Evolutionary conservation across 352 stramenopile genomes (phyloP).

Genomic region (Globisporangium sylvaticum): DNA sequence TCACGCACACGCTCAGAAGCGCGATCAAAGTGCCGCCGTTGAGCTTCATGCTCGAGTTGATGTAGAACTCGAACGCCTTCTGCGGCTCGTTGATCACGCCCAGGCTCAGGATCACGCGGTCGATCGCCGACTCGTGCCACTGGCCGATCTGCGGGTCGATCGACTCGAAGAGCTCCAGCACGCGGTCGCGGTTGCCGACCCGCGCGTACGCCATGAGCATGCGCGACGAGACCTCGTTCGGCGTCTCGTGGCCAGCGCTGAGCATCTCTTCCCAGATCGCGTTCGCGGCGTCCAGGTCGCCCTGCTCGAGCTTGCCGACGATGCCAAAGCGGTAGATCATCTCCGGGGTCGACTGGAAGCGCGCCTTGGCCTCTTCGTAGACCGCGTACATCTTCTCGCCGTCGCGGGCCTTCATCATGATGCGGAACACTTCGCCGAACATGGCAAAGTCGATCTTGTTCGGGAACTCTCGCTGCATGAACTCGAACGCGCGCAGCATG

Average conservation of each 20-base stretch:
- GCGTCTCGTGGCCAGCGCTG: slow-evolving; percentile 42
- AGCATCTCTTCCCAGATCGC: slow-evolving; percentile 53
- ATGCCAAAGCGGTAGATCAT: slow-evolving; percentile 74
- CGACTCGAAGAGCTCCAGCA: slow-evolving; percentile 45
- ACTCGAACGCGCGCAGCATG: slow-evolving; percentile 50
- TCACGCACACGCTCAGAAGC: slow-evolving; percentile 61
- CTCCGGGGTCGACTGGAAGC: slow-evolving; percentile 49
- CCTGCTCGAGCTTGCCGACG: slow-evolving; percentile 44
- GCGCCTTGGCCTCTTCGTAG: slow-evolving; percentile 40
- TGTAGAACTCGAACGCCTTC: slow-evolving; percentile 75
- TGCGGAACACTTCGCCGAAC: slow-evolving; percentile 58
- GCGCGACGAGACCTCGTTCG: slow-evolving; percentile 66
- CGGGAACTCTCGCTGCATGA: slow-evolving; percentile 40
- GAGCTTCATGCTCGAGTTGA: slow-evolving; percentile 77
- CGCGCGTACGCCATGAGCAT: slow-evolving; percentile 54
- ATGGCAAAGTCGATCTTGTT: slow-evolving; percentile 55
- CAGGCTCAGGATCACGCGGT: slow-evolving; percentile 66
- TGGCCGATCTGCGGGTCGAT: slow-evolving; percentile 59
- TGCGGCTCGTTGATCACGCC: slow-evolving; percentile 55
- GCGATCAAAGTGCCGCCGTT: slow-evolving; percentile 66
- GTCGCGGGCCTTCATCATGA: slow-evolving; percentile 34
- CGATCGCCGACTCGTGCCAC: slow-evolving; percentile 67
- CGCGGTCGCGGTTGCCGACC: slow-evolving; percentile 38
- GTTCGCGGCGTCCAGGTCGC: slow-evolving; percentile 42
- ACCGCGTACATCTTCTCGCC: slow-evolving; percentile 39